Evolutionary conservation across 108 stramenopile genomes (phyloP), one percentile per base, ranked within the genome.

Genomic region (Mediolabrus comicus): DNA sequence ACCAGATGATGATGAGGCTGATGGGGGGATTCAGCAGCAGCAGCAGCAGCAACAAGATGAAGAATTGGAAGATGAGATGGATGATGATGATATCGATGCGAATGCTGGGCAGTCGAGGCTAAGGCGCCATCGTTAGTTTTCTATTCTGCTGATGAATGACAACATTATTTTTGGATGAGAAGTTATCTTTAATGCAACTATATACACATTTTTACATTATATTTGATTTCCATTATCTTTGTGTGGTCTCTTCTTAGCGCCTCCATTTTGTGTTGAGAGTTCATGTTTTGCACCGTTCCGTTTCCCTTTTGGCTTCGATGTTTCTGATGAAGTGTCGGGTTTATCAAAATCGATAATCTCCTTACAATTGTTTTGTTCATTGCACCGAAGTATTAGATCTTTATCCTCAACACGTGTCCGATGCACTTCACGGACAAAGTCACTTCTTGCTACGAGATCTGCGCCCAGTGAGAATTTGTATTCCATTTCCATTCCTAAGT

Each of bases 351-450:
- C 67, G n/a, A 76, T 49, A 55, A 76, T 69, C 0, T 69, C 75
- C 35, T 60, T 76, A 3, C 67, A 67, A 58, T 76, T 76, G 3
- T 8, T 39, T 30, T 59, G 62, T 4, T 63, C 77, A 6, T 35
- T 33, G n/a, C 63, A 78, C 2, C 36, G 59, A 17, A 78, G 51
- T 10, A 71, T 26, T 10, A 62, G 55, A 16, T 41, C 31, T 17
- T 60, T 70, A 29, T 51, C n/a, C 56, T 65, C 54, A 25, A 60
- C 51, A 16, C 77, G 58, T 31, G 69, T 33, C n/a, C 64, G 57
- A 32, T 77, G 59, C 8, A 95, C 81, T 30, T 74, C 62, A 31
- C 75, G 36, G 10, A 56, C 31, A 29, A 29, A 56, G 2, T 56
- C 27, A 3, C 22, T 29, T 31, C 55, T 56, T 2, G 8, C 31